phyloP scores from a whole-genome alignment of 2,329 filamentous ascomycete genomes.

The Dothideomycetes sp. region DNA sequence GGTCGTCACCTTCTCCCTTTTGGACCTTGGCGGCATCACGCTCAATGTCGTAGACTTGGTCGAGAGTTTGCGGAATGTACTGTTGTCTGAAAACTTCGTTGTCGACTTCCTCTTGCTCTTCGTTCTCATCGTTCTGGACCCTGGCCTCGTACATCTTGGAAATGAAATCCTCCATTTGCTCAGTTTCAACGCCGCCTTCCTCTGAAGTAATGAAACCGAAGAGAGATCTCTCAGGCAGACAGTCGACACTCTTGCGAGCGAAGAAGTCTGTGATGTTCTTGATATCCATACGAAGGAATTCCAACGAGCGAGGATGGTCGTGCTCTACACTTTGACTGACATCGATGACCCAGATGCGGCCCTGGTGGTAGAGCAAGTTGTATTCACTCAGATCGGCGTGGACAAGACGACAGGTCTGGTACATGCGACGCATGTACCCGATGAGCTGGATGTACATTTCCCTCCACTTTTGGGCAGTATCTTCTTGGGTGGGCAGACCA shows the following conservation, averaged over 20 bases:
- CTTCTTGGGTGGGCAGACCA: slow-evolving; percentile 41
- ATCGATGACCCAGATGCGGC: slow-evolving; percentile 85
- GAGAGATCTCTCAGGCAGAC: slow-evolving; percentile 65
- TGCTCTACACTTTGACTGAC: slow-evolving; percentile 96
- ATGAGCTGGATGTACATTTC: slow-evolving; percentile 74
- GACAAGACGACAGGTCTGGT: slow-evolving; percentile 82
- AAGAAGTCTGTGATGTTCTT: slow-evolving; percentile 97
- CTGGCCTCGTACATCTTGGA: slow-evolving; percentile 58
- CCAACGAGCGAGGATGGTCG: slow-evolving; percentile 82
- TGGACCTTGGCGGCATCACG: slow-evolving; percentile 73
- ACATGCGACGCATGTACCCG: slow-evolving; percentile 83
- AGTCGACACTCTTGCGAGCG: slow-evolving; percentile 72
- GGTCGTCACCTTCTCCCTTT: slow-evolving; percentile 61
- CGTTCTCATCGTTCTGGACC: slow-evolving; percentile 38
- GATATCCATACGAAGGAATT: slow-evolving; percentile 96
- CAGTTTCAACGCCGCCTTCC: slow-evolving; percentile 52
- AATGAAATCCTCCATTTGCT: slow-evolving; percentile 52
- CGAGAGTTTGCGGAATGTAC: slow-evolving; percentile 90
- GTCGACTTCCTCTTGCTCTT: slow-evolving; percentile 60
- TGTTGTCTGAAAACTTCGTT: slow-evolving; percentile 91
- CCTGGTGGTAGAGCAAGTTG: slow-evolving; percentile 84
- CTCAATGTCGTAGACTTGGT: slow-evolving; percentile 94
- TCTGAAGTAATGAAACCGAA: slow-evolving; percentile 72
- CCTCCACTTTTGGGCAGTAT: slow-evolving; percentile 61
- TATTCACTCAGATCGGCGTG: slow-evolving; percentile 98